Base-by-base conservation (phyloP, 2,329 filamentous ascomycete genomes). In the Microcyclosporella mali region DNA sequence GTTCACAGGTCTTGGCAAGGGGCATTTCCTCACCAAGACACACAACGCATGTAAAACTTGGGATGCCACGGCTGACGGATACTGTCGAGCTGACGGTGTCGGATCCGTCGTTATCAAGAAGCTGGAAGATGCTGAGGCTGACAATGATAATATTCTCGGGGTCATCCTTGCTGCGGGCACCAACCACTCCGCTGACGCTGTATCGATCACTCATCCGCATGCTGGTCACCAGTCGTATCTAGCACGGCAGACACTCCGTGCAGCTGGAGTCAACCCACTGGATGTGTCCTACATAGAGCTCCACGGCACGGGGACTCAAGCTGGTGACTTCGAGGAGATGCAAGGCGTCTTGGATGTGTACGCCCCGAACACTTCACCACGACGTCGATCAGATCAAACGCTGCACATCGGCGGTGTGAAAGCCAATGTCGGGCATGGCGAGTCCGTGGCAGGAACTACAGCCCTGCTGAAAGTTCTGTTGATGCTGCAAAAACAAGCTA, bases 391-490 rank as follows among this genome's bases (percentile, higher is more conserved):
- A 36, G 8, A 50, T 1, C 46, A 55, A 11, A 44, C 51, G 1
- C 37, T 60, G 3, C 37, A 50, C 28, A 37, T 61, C n/a, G 58
- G 57, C 3, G 42, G 53, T 1, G 47, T 53, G 17, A 62, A 62
- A 32, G 37, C 55, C 1, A 61, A 60, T 31, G 37, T 62, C 12
- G 60, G 59, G 2, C 60, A 62, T 35, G 43, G 46, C 2, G 59
- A 61, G 36, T 42, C 52, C 40, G 58, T 38, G 8, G 48, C 59
- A 15, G 59, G 59, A 12, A 61, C 73, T 30, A 79, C 72, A 14
- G 74, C 71, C n/a, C 65, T 85, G 2, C 68, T 79, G 56, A 85
- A 85, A 61, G 74, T 81, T 0, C 61, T 85, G 2, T 56, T 83
- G 57, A 83, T 83, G 79, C 61, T 83, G 41, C 71, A 79, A 59